Evolutionary conservation across 2,329 filamentous ascomycete genomes (phyloP).

Genomic region (Ceratocystis smalleyi): DNA sequence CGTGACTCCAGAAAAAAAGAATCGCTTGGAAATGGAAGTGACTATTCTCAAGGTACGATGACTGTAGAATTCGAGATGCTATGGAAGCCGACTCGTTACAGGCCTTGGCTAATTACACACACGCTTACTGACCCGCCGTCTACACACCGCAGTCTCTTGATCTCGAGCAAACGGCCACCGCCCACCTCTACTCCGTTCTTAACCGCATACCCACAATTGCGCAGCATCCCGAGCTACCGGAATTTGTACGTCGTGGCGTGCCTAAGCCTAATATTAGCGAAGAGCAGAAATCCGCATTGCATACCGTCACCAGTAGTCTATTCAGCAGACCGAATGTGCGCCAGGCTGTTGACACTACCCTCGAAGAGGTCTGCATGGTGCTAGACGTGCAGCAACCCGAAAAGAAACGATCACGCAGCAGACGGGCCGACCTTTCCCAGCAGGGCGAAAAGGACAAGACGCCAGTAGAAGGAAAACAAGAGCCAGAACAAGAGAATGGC

Average conservation of each 20-base stretch:
- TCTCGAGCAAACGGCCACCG: conserved; percentile 40
- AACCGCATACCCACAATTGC: conserved; percentile 39
- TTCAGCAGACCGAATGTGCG: conserved; percentile 38
- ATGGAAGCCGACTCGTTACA: background rate
- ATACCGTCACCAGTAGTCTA: conserved; percentile 44
- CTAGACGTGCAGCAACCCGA: conserved; percentile 35
- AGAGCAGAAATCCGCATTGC: conserved; percentile 36
- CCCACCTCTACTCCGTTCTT: conserved; percentile 40
- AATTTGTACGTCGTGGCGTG: conserved; percentile 31
- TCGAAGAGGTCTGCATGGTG: conserved; percentile 33
- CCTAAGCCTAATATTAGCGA: conserved; percentile 37
- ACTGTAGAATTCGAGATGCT: no score
- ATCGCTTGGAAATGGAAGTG: conserved; percentile 47
- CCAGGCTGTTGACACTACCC: conserved; percentile 33
- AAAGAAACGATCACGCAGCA: conserved; percentile 26
- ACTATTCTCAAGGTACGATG: conserved; percentile 36
- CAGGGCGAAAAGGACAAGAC: conserved; percentile 19
- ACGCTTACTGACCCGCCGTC: conserved; percentile 11
- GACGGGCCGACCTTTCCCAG: conserved; percentile 18
- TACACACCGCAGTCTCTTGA: conserved; percentile 34
- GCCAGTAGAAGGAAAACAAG: conserved; percentile 20
- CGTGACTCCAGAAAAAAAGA: conserved; percentile 33
- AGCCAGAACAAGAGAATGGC: conserved; percentile 16
- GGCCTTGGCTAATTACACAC: background rate
- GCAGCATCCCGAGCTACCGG: conserved; percentile 35